Conservation (phyloP, 2,329 filamentous ascomycete species). For the Geoglossum cookeanum region DNA sequence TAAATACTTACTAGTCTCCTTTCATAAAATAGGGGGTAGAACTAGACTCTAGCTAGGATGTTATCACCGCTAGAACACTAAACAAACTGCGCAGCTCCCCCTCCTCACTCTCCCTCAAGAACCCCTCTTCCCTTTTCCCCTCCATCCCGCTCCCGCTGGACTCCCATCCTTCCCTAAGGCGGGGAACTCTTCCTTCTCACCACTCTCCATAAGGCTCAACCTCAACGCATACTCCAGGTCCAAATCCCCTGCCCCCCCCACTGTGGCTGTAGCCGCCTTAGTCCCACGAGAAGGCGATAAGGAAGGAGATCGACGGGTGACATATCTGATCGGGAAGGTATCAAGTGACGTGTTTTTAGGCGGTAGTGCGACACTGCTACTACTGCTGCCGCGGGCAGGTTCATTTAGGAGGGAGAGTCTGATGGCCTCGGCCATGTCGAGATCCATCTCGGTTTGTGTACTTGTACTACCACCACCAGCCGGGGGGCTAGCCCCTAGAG, state of each 20-base stretch:
- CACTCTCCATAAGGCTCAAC: conserved; percentile 35
- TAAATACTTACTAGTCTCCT: no score
- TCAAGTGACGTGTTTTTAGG: conserved; percentile 4
- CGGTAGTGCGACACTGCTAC: conserved; percentile 9
- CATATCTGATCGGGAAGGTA: conserved; percentile 20
- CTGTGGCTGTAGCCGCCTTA: neutral
- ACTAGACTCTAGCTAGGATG: neutral
- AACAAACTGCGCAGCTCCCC: neutral
- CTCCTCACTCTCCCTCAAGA: conserved; percentile 4
- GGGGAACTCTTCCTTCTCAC: conserved; percentile 14
- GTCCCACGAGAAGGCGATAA: neutral
- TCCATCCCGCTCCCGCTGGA: conserved; percentile 10
- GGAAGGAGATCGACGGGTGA: conserved; percentile 10
- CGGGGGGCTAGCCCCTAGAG: conserved; percentile 19
- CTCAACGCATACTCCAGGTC: conserved; percentile 44
- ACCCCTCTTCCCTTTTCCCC: conserved; percentile 20
- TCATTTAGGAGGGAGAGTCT: conserved; percentile 27
- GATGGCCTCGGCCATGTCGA: conserved; percentile 43
- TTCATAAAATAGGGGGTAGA: neutral
- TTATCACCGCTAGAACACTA: neutral
- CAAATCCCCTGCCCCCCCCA: conserved; percentile 23
- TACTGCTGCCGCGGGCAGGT: conserved; percentile 6
- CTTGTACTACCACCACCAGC: neutral
- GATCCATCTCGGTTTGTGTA: conserved; percentile 30
- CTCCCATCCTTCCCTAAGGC: conserved; percentile 10